Percentiles rank a stretch among this genome's conserved stretches.
Conservation (phyloP, 2,329 filamentous ascomycete genomes). For the Ophiostoma montium region DNA sequence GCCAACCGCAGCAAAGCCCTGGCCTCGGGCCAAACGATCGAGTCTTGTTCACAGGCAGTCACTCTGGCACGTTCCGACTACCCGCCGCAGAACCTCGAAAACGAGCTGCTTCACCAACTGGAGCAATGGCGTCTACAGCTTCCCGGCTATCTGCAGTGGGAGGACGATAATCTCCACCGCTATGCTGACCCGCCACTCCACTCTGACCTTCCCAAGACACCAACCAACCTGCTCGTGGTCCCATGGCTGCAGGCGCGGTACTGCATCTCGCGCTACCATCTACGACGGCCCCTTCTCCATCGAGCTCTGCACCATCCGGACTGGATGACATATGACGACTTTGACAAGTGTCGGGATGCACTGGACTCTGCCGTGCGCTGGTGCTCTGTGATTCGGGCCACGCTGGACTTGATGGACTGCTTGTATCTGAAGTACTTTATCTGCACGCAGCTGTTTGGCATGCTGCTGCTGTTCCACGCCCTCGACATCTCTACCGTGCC, state of each 20-base stretch:
- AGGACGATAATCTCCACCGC: slow-evolving; percentile 9
- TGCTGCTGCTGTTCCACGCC: slow-evolving; percentile 11
- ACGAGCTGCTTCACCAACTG: slow-evolving; percentile 38
- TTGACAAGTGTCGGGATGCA: slow-evolving; percentile 13
- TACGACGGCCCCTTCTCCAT: slow-evolving; percentile 13
- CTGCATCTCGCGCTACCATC: slow-evolving; percentile 13
- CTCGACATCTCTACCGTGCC: slow-evolving; percentile 5
- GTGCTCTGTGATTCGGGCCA: slow-evolving; percentile 8
- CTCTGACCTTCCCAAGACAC: not conserved
- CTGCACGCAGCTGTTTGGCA: slow-evolving; percentile 14
- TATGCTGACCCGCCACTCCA: not conserved
- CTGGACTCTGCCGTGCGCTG: slow-evolving; percentile 10
- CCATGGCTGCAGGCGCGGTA: slow-evolving; percentile 14
- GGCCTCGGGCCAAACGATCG: slow-evolving; percentile 3
- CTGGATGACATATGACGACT: slow-evolving; percentile 11
- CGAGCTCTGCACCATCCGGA: slow-evolving; percentile 14
- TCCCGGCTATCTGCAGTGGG: slow-evolving; percentile 18
- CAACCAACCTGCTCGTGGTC: slow-evolving; percentile 10
- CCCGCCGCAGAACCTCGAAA: slow-evolving; percentile 32
- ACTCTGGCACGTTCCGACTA: slow-evolving; percentile 19
- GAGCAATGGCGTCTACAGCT: slow-evolving; percentile 40
- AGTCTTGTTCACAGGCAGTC: slow-evolving; percentile 2
- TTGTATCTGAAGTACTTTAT: slow-evolving; percentile 12
- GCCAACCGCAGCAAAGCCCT: slow-evolving; percentile 12
- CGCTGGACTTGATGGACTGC: slow-evolving; percentile 8